A percentile compares a stretch with the other conserved stretches of the same genome.
phyloP scores from a whole-genome alignment of 225 moss, liverwort and hornwort genomes.

The Thuidium tamariscinum region DNA sequence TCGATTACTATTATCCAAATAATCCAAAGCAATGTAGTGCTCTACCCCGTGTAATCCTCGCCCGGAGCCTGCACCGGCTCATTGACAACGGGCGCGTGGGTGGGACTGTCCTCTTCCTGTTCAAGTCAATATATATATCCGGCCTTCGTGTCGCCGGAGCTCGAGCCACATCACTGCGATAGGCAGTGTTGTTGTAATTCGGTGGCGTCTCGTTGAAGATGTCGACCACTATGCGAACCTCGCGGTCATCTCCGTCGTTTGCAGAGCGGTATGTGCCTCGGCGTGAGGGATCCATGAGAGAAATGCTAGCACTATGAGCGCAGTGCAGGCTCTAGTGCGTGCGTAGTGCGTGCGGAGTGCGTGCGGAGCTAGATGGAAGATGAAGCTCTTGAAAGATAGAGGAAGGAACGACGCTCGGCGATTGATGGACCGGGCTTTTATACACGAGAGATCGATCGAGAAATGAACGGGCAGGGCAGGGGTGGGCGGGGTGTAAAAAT shows the following conservation, averaged over 20 bases:
- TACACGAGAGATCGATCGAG: not conserved
- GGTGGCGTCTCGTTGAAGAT: not conserved
- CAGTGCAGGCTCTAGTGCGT: not conserved
- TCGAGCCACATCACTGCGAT: not conserved
- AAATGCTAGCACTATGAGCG: not conserved
- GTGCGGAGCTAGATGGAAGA: not conserved
- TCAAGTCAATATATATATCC: not conserved
- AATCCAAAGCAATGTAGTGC: no score
- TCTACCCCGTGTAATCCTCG: not conserved
- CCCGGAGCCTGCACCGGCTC: not conserved
- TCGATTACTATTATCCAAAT: no score
- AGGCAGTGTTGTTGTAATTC: not conserved
- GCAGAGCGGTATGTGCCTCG: not conserved
- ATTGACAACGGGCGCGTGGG: no score
- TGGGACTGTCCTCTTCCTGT: not conserved
- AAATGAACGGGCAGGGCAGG: not conserved
- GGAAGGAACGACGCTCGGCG: not conserved
- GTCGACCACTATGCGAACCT: no score
- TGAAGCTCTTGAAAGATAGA: not conserved
- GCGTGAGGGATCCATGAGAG: not conserved
- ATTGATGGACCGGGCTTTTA: not conserved
- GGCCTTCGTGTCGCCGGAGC: not conserved
- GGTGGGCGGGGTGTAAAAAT: no score
- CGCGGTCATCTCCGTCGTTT: no score
- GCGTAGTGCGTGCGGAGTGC: no score